A percentile compares a stretch with the other conserved stretches of the same genome.
Conservation (phyloP, 805 yeast genomes). For the Metschnikowia colocasiae region DNA sequence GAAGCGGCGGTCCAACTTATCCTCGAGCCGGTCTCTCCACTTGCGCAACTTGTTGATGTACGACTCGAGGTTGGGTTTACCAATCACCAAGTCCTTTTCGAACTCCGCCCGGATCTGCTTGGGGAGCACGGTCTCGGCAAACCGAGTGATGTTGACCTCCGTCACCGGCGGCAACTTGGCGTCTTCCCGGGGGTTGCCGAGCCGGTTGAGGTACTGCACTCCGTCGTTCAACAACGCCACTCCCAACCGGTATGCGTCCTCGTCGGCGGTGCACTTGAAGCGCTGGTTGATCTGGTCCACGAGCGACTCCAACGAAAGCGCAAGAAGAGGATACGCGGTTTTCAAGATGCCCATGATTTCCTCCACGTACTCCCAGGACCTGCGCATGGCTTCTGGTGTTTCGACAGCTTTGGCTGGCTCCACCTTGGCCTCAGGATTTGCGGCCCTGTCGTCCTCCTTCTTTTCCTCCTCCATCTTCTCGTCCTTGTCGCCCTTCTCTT, state of each 20-base stretch:
- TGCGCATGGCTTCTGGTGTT: conserved; percentile 36
- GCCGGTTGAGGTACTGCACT: conserved; percentile 79
- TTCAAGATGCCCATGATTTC: conserved; percentile 93
- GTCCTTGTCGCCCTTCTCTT: conserved; percentile 1
- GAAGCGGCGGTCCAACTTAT: conserved; percentile 81
- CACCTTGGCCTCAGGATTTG: background rate
- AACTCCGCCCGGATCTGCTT: conserved; percentile 85
- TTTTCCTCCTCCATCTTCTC: conserved; percentile 3
- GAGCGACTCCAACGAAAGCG: conserved; percentile 86
- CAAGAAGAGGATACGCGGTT: conserved; percentile 92
- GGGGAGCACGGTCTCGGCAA: conserved; percentile 91
- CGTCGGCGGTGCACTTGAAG: conserved; percentile 91
- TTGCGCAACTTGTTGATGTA: conserved; percentile 78
- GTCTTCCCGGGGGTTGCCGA: conserved; percentile 83
- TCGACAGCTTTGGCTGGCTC: conserved; percentile 3
- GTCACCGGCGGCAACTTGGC: conserved; percentile 88
- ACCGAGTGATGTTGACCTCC: conserved; percentile 78
- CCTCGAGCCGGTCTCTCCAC: conserved; percentile 93
- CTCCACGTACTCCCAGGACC: conserved; percentile 90
- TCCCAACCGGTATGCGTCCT: conserved; percentile 90
- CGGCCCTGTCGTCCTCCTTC: conserved; percentile 5
- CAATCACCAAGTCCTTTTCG: conserved; percentile 82
- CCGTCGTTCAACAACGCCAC: conserved; percentile 93
- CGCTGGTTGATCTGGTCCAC: conserved; percentile 94
- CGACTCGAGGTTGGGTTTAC: conserved; percentile 83